Evolutionary conservation across 2,329 filamentous ascomycete species (phyloP), one percentile per base, ranked within the genome.

Genomic region (Sarocladiaceae sp.): DNA sequence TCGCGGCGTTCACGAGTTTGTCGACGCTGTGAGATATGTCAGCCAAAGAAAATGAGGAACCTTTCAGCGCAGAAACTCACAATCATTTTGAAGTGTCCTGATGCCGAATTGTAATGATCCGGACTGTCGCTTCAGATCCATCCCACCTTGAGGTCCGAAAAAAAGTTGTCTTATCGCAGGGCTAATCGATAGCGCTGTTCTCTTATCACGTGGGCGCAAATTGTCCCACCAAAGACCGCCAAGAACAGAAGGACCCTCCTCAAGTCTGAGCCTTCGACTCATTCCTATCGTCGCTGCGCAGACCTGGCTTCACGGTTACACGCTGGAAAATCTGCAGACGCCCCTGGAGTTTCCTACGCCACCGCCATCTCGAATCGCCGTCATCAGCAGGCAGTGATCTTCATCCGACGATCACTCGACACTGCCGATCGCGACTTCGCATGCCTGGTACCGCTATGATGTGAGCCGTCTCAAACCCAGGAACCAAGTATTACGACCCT

Each of bases 1-100:
- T 66, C 66, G 45, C 66, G 60, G 53, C 66, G 52, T 55, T 69
- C 61, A 48, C 63, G 62, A 23, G 65, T 60, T 62, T 67, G 61
- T 53, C 68, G 69, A 43, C 67, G 65, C 63, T 66, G 26, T 27
- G 16, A 26, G 15, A 31, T 13, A 37, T 32, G 41, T 60, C 44
- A 60, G 56, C 44, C 26, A 26, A 10, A 9, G 6, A 33, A 29
- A 7, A 45, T 4, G 15, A 11, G 10, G 6, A 9, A 24, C 27
- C 10, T 24, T 23, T 10, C 7, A 33, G 9, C 7, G 7, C 26
- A 29, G 13, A 19, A 27, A 45, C 62, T 58, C 47, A 64, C 62
- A 58, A 64, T 48, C 46, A 48, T 48, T 5, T 44, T 45, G 26
- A 13, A 5, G 27, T n/a, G 13, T 9, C 10, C 33, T 13, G n/a